phyloP scores from a whole-genome alignment of 2,329 filamentous ascomycete genomes.

The Exophiala dermatitidis region DNA sequence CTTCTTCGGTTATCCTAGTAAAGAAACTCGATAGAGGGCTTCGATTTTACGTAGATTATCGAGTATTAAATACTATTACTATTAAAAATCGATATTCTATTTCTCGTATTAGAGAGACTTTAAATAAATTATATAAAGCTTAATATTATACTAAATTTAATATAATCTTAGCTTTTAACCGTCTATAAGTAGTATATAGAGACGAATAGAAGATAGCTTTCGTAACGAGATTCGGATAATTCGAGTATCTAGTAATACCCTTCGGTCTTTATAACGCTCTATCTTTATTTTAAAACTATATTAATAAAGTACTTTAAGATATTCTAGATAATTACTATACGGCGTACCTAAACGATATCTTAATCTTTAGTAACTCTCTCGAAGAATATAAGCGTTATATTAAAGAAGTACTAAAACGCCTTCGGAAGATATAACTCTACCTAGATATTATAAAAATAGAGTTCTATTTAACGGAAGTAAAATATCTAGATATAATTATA shows the following conservation, averaged over 20 bases:
- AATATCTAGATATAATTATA: no score
- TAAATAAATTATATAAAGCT: not conserved
- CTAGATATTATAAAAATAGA: no score
- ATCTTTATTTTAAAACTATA: slow-evolving; percentile 19
- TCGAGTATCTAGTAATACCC: slow-evolving; percentile 23
- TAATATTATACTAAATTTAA: slow-evolving; percentile 25
- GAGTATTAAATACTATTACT: not conserved
- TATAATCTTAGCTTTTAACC: slow-evolving; percentile 18
- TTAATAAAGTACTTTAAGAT: slow-evolving; percentile 18
- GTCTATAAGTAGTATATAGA: slow-evolving; percentile 14
- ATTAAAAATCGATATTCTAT: not conserved
- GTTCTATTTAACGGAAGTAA: no score
- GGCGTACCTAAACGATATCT: slow-evolving; percentile 22
- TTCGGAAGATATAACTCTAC: no score
- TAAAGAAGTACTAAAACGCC: no score
- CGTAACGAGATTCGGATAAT: slow-evolving; percentile 15
- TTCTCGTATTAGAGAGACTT: not conserved
- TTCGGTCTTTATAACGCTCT: slow-evolving; percentile 22
- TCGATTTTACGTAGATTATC: not conserved
- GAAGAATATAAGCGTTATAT: not conserved
- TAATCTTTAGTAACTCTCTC: slow-evolving; percentile 11
- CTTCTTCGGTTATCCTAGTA: no score
- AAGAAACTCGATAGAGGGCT: no score
- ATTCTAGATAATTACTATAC: slow-evolving; percentile 17
- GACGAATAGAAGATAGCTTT: slow-evolving; percentile 25